Base-by-base conservation (phyloP, 805 yeast genomes). In the Sungouiozyma ichnusensis region DNA sequence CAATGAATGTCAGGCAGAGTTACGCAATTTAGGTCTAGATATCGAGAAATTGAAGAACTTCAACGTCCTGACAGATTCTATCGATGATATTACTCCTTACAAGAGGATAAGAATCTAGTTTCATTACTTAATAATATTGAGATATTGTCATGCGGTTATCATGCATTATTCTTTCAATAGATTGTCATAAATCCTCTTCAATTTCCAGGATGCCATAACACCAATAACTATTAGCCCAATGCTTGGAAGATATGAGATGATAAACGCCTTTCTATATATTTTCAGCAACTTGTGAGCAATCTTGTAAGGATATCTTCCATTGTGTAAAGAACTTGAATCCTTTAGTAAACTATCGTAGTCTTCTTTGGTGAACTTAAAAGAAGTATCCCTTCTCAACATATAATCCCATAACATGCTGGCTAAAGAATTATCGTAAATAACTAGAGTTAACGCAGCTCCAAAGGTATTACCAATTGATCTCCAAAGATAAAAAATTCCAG, bases 401-500 rank as follows among this genome's bases (percentile, higher is more conserved):
- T 54, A 67, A 13, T 45, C 48, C 49, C 62, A 54, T 18, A 71
- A 44, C 18, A 59, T 62, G 16, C 45, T 39, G 9, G 53, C 40
- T 36, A 69, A 50, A 5, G 57, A 53, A 36, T 54, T 55, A 38
- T 66, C 66, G 48, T 64, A 69, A 1, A 63, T 44, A 14, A 65
- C 63, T 33, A 71, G 51, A 2, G 69, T 55, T 3, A 69, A 52
- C 4, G 74, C 72, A 2, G 69, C 71, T 38, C 76, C 76, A 7
- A 67, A 46, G 11, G 69, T 72, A 37, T 67, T 65, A 16, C 76
- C 77, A 39, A 69, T 56, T 3, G 77, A 71, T 47, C 76, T 61
- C 62, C 73, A 71, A 40, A 72, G 51, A 45, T 72, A 71, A 50
- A 68, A 71, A 58, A 71, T 63, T 35, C 76, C 75, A 1, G 73